A percentile compares a stretch with the other conserved stretches of the same genome.
These are phyloP conservation scores for Cutaneotrichosporon sp. DNA, from an alignment of 1,284 basidiomycete species.

Conservation along the genomic window DNA sequence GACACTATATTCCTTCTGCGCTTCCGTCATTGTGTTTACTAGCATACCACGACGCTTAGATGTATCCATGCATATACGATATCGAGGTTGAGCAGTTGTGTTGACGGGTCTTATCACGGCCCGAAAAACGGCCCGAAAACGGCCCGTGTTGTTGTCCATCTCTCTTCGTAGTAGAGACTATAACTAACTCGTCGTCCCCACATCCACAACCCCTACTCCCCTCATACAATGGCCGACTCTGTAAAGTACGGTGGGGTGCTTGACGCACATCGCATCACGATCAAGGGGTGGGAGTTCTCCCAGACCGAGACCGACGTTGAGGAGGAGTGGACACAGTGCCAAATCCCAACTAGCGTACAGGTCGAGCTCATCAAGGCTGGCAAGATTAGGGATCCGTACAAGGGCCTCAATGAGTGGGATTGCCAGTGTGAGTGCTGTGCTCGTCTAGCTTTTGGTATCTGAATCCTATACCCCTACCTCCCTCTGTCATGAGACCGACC, in stretches of 20 bases:
- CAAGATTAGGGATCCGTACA: constrained; percentile 75
- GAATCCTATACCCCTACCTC: background rate
- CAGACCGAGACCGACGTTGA: constrained; percentile 23
- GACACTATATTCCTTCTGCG: background rate
- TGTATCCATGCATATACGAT: background rate
- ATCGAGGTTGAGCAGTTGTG: background rate
- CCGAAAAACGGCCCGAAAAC: constrained; percentile 2
- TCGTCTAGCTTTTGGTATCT: too few species aligned
- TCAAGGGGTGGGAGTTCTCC: constrained; percentile 31
- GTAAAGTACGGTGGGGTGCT: background rate
- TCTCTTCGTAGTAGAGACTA: too few species aligned
- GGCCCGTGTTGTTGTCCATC: background rate
- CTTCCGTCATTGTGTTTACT: background rate
- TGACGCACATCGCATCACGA: background rate
- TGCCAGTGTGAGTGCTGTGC: constrained; percentile 66
- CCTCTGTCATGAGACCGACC: background rate
- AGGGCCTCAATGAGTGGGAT: constrained; percentile 76
- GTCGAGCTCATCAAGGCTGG: constrained; percentile 71
- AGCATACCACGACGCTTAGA: background rate
- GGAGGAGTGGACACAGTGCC: constrained; percentile 33
- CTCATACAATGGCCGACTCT: constrained; percentile 6
- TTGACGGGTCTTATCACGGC: constrained; percentile 7
- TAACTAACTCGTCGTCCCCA: background rate
- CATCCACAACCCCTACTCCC: background rate
- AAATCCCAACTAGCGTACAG: constrained; percentile 75